These are phyloP conservation scores for Saccharomycopsis synnaedendra DNA, from an alignment of 805 yeast genomes.

Conservation along the genomic window DNA sequence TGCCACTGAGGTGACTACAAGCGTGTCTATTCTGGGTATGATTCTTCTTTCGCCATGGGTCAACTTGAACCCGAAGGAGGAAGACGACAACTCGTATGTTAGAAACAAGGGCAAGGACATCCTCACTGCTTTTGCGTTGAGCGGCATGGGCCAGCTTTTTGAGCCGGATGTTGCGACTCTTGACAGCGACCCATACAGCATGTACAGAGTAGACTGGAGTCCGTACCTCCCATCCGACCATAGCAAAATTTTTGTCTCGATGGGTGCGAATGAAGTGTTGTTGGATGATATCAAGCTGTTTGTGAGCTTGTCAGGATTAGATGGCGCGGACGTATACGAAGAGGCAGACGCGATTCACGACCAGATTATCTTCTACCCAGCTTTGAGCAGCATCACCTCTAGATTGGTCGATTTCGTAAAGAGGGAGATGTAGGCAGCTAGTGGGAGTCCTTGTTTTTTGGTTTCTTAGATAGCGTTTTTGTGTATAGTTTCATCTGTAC, in stretches of 20 bases:
- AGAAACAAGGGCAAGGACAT: not conserved
- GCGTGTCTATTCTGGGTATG: not conserved
- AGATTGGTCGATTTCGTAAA: too few relatives aligned
- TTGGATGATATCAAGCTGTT: not conserved
- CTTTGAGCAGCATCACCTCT: too few relatives aligned
- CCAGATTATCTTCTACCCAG: too few relatives aligned
- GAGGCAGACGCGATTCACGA: too few relatives aligned
- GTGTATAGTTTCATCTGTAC: too few relatives aligned
- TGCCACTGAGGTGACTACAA: not conserved
- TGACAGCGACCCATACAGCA: too few relatives aligned
- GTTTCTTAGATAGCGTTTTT: too few relatives aligned
- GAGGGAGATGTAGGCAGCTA: too few relatives aligned
- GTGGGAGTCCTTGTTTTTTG: too few relatives aligned
- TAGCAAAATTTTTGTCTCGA: conserved; percentile 1
- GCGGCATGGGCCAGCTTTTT: not conserved
- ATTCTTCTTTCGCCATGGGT: conserved; percentile 6
- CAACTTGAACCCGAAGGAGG: not conserved
- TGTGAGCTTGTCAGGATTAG: not conserved
- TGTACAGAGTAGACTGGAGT: too few relatives aligned
- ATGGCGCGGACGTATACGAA: not conserved
- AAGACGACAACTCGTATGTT: not conserved
- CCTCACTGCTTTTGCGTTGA: not conserved
- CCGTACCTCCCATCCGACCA: too few relatives aligned
- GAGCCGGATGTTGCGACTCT: too few relatives aligned
- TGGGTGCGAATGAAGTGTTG: conserved; percentile 1